phyloP scores from a whole-genome alignment of 306 rosid species.

The Trifolium repens region DNA sequence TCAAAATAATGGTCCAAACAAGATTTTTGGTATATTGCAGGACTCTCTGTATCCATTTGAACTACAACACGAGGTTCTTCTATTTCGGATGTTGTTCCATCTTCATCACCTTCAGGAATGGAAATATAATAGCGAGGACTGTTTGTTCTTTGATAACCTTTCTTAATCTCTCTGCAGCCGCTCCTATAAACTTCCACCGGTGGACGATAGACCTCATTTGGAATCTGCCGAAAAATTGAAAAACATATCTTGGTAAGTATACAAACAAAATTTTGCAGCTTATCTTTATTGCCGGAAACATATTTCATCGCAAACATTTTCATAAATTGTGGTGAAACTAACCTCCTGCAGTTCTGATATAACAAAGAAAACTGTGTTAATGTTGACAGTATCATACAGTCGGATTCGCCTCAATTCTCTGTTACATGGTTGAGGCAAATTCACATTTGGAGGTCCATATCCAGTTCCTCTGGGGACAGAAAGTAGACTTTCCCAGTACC shows the following conservation, averaged over 20 bases:
- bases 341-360: constrained; percentile 82
- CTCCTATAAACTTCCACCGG: constrained; percentile 62
- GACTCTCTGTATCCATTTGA: constrained; percentile 95
- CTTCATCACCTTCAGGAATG: constrained; percentile 48
- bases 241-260: background rate
- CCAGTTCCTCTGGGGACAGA: constrained; percentile 52
- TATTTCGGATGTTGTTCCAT: constrained; percentile 47
- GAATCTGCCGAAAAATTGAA: constrained; percentile 52
- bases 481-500: constrained; percentile 68
- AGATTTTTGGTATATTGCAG: constrained; percentile 70
- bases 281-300: background rate
- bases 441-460: constrained; percentile 54
- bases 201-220: constrained; percentile 73
- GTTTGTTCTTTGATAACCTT: constrained; percentile 66
- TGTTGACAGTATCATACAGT: constrained; percentile 77
- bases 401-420: constrained; percentile 85
- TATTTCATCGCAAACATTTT: background rate
- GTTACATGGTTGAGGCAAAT: constrained; percentile 63
- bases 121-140: constrained; percentile 84
- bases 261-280: background rate
- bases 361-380: constrained; percentile 69
- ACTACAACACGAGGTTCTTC: constrained; percentile 69
- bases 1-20: constrained; percentile 86
- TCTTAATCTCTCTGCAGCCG: constrained; percentile 70
- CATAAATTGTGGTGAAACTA: constrained; percentile 25